phyloP scores from a whole-genome alignment of 164 flowering plant species.

The Stephania japonica region DNA sequence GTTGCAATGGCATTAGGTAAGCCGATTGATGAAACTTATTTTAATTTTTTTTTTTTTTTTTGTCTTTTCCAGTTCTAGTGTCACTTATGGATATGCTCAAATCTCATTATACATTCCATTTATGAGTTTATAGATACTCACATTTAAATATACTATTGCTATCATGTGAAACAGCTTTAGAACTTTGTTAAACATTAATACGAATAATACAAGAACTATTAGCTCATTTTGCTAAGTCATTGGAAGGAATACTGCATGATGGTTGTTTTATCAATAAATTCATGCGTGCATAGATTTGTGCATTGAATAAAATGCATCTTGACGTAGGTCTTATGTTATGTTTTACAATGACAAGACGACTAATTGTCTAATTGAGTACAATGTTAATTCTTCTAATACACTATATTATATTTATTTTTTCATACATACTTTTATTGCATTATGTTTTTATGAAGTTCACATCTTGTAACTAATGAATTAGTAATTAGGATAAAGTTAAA shows the following conservation, averaged over 20 bases:
- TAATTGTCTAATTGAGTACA: not conserved
- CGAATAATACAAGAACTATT: not conserved
- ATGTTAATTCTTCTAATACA: not conserved
- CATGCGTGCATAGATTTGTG: not conserved
- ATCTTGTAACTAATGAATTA: not conserved
- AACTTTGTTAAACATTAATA: not conserved
- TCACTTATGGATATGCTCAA: not conserved
- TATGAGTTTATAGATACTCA: not conserved
- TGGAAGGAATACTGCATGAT: not conserved
- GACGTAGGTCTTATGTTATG: not conserved
- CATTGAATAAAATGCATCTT: not conserved
- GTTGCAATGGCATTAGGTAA: constrained; percentile 95
- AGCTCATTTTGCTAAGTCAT: not conserved
- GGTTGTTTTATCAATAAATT: not conserved
- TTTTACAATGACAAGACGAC: not conserved
- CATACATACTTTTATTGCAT: not conserved
- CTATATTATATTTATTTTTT: not conserved
- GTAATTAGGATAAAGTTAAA: not conserved
- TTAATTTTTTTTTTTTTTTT: not conserved
- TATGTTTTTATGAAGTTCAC: not conserved
- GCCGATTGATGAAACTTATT: not conserved
- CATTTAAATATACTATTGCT: too few relatives aligned
- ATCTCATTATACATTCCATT: not conserved
- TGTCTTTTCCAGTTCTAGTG: not conserved
- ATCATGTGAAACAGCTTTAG: not conserved